Evolutionary conservation across 129 eudicot genomes (phyloP).

Genomic region (Saposhnikovia divaricata): DNA sequence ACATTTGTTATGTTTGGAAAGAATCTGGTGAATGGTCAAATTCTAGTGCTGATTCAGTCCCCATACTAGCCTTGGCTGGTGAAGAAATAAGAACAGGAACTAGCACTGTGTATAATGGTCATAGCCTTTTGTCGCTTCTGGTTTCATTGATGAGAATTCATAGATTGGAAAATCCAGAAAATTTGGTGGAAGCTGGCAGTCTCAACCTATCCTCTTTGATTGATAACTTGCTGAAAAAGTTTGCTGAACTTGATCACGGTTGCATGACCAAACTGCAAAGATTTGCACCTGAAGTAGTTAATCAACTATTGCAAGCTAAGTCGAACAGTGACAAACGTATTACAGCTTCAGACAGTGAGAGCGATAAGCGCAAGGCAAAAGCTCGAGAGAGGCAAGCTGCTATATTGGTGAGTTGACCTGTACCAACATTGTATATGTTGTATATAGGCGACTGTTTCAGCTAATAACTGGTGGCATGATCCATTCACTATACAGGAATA

Average conservation of each 20-base stretch:
- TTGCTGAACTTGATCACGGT: conserved; percentile 70
- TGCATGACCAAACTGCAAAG: conserved; percentile 49
- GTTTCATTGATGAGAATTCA: conserved; percentile 79
- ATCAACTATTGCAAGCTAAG: conserved; percentile 32
- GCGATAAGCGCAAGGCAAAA: conserved; percentile 79
- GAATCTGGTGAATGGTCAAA: conserved; percentile 43
- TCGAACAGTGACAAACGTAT: conserved; percentile 24
- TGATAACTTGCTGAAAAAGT: conserved; percentile 59
- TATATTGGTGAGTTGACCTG: conserved; percentile 50
- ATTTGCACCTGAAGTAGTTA: conserved; percentile 71
- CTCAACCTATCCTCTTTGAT: conserved; percentile 59
- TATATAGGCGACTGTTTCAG: background rate
- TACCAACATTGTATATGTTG: background rate
- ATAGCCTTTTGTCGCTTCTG: conserved; percentile 81
- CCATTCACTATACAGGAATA: no score
- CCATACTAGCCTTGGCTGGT: conserved; percentile 64
- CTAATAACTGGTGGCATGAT: background rate
- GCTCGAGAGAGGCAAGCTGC: conserved; percentile 99
- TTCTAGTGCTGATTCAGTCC: conserved; percentile 32
- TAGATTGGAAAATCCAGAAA: conserved; percentile 38
- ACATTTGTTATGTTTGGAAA: conserved; percentile 46
- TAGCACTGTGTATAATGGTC: conserved; percentile 38
- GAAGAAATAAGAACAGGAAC: conserved; percentile 49
- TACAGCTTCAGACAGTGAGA: conserved; percentile 38
- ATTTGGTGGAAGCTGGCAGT: conserved; percentile 52